These are phyloP conservation scores for Aspergillus udagawae DNA, from an alignment of 2,329 filamentous ascomycete genomes.

Conservation along the genomic window DNA sequence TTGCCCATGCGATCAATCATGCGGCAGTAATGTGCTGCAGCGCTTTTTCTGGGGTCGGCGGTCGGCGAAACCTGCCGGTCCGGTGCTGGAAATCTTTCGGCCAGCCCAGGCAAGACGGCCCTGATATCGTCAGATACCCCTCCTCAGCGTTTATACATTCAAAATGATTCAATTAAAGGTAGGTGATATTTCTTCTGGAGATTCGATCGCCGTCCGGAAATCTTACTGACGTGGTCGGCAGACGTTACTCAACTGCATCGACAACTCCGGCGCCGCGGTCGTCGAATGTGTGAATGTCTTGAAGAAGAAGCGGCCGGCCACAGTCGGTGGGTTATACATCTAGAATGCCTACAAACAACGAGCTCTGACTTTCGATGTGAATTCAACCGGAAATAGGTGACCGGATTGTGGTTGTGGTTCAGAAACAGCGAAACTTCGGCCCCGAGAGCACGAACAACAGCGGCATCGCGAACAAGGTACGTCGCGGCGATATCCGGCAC, in stretches of 20 bases:
- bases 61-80: conserved; percentile 23
- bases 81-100: conserved; percentile 19
- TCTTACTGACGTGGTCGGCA: conserved; percentile 35
- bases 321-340: conserved; percentile 66
- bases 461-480: conserved; percentile 85
- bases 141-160: conserved; percentile 31
- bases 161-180: conserved; percentile 92
- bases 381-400: conserved; percentile 60
- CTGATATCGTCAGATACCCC: not conserved
- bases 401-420: conserved; percentile 93
- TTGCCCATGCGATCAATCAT: conserved; percentile 8
- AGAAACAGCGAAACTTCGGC: conserved; percentile 82
- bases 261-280: conserved; percentile 96
- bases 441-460: conserved; percentile 68
- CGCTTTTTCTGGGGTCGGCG: conserved; percentile 15
- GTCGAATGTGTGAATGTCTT: conserved; percentile 95
- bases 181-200: not conserved
- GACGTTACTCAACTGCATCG: conserved; percentile 99
- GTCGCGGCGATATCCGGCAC: conserved; percentile 92
- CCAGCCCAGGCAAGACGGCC: conserved; percentile 2
- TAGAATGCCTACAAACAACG: not conserved
- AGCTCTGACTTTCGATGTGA: not conserved
- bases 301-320: conserved; percentile 78
- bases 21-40: too few relatives aligned
- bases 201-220: not conserved